Base-by-base conservation (phyloP, 2,329 filamentous ascomycete genomes). In the Cordyceps tenuipes region DNA sequence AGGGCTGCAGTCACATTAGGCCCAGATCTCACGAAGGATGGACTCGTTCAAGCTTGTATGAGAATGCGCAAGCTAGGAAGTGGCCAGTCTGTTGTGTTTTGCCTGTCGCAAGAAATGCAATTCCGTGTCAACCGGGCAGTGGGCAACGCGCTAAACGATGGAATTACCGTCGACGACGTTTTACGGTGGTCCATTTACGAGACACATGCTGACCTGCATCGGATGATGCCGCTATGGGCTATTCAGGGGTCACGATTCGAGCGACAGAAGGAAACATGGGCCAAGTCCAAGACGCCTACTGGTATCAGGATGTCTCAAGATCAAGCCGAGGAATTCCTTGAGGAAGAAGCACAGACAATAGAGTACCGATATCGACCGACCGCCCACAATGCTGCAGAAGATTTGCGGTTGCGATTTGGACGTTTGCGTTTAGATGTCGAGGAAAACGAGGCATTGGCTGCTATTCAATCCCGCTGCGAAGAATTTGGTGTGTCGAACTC, bases 31-130 rank as follows among this genome's bases (percentile, higher is more conserved):
- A 87, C 83, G 0, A 92, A 91, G 63, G 89, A 92, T 61, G 74
- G 79, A 13, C 68, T 90, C 0, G 82, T 86, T 0, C 88, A 91
- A 79, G 86, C 85, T 0, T 88, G 85, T 61, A 89, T 88, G 84
- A 71, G 88, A n/a, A 84, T 91, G 81, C 72, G 87, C 12, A 82
- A 86, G 62, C 76, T 92, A 0, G 88, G 86, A 0, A 72, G 82
- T 4, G 86, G 86, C 0, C 87, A 91, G 64, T 84, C 82, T 0
- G 79, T 90, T 0, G 72, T 82, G 0, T 89, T 89, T 55, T 82
- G 79, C 59, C 71, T 84, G 0, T 78, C 84, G 0, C 66, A 74
- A 0, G 87, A 90, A 61, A 83, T 90, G 5, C 71, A 80, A 12
- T 69, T 67, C 0, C 82, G 81, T 61, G 84, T 89, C n/a, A 61